A percentile compares a stretch with the other conserved stretches of the same genome.
Evolutionary conservation across 148 eudicot species (phyloP).

Genomic region (Rhododendron williamsianum): DNA sequence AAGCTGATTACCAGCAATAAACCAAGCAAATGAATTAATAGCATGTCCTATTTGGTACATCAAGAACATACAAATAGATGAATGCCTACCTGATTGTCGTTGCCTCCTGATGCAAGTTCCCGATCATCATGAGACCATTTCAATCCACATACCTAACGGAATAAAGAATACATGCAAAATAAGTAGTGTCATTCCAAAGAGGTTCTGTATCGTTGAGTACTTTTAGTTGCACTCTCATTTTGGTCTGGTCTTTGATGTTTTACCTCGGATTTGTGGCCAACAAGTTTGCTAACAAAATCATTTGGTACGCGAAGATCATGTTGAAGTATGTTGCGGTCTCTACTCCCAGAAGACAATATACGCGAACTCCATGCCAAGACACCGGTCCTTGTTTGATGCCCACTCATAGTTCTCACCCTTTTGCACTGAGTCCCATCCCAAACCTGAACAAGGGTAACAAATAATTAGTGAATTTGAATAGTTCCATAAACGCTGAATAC

Average conservation of each 20-base stretch:
- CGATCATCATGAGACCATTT: slow-evolving; percentile 99
- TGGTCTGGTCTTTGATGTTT: not conserved
- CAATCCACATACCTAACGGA: slow-evolving; percentile 79
- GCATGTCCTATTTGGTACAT: not conserved
- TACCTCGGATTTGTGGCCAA: slow-evolving; percentile 98
- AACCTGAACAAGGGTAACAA: slow-evolving; percentile 32
- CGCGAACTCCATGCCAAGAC: slow-evolving; percentile 97
- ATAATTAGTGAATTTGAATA: not conserved
- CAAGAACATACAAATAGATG: not conserved
- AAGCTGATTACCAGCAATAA: slow-evolving; percentile 39
- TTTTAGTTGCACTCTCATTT: not conserved
- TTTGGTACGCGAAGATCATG: slow-evolving; percentile 89
- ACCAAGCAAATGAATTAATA: slow-evolving; percentile 3
- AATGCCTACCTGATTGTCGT: slow-evolving; percentile 76
- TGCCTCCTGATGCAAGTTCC: slow-evolving; percentile 98
- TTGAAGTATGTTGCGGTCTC: slow-evolving; percentile 92
- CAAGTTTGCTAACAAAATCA: slow-evolving; percentile 82
- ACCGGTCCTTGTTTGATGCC: slow-evolving; percentile 96
- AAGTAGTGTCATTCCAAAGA: not conserved
- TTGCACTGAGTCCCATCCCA: slow-evolving; percentile 98
- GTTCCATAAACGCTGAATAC: not conserved
- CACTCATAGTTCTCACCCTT: slow-evolving; percentile 72
- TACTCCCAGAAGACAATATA: slow-evolving; percentile 84
- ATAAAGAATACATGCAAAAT: not conserved
- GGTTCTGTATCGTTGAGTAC: not conserved